Percentiles rank a stretch among this genome's conserved stretches.
These are phyloP conservation scores for Solanum pimpinellifolium DNA, from an alignment of 257 asterid genomes.

Conservation along the genomic window DNA sequence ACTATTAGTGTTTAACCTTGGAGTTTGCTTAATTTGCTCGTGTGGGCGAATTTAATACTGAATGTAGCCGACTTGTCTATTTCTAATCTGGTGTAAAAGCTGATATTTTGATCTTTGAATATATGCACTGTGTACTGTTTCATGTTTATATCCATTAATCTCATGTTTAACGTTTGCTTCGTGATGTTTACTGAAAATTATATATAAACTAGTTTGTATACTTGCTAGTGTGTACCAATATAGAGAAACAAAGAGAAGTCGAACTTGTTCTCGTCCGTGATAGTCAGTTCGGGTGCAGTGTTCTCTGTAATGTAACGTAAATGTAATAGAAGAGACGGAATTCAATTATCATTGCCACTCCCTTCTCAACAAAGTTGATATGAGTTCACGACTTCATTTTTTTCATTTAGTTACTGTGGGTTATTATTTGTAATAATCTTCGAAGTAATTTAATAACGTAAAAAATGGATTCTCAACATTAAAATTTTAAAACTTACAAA, in stretches of 20 bases:
- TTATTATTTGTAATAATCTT: not conserved
- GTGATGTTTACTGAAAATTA: not conserved
- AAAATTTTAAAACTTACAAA: not conserved
- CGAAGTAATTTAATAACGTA: not conserved
- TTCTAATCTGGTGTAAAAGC: slow-evolving; percentile 70
- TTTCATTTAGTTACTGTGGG: not conserved
- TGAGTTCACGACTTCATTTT: not conserved
- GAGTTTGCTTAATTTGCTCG: slow-evolving; percentile 39
- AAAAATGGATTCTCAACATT: not conserved
- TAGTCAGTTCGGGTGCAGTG: not conserved
- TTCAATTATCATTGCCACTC: not conserved
- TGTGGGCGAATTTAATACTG: slow-evolving; percentile 37
- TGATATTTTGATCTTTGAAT: slow-evolving; percentile 26
- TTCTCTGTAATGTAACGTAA: not conserved
- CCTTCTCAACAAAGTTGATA: not conserved
- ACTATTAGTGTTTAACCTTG: slow-evolving; percentile 55
- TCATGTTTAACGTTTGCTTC: not conserved
- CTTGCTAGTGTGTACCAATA: not conserved
- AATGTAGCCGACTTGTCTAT: slow-evolving; percentile 29
- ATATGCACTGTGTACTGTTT: slow-evolving; percentile 11
- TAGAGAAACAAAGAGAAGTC: not conserved
- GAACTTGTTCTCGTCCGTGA: not conserved
- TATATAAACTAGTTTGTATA: not conserved
- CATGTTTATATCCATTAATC: not conserved
- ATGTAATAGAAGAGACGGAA: not conserved